Base-by-base conservation (phyloP, 1,284 basidiomycete species). In the Heterobasidion irregulare region DNA sequence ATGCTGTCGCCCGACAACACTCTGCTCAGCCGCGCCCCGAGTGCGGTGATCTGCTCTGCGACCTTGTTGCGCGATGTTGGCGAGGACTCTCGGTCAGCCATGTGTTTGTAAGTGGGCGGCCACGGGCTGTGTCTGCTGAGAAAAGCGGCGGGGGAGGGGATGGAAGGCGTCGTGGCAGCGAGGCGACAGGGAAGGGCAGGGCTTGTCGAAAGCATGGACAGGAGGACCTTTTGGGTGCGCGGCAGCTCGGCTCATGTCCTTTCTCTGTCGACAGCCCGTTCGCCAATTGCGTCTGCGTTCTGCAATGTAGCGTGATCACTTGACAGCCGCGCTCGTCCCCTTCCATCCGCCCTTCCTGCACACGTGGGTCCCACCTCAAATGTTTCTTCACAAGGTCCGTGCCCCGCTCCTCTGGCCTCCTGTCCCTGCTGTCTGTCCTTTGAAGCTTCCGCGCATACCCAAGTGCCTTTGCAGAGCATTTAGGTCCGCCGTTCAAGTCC, bases 291-390 rank as follows among this genome's bases (percentile, higher is more conserved):
- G 49, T 35, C 16, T 36, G 33, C 35, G 18, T 16, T 32, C 33
- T 35, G 49, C 18, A 16, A 50, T 50, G 33, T 50, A 50, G 49
- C 49, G 49, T 50, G 49, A 50, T 50, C 49, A 50, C n/a, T n/a
- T 36, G 49, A 50, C 49, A 19, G n/a, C 13, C 38, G n/a, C 10
- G 12, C 12, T n/a, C 38, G 10, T 41, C 38, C 38, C 38, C 38
- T 6, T 12, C 10, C 12, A 41, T 10, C 38, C 10, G 38, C 38
- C 38, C 38, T 41, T n/a, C 38, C 12, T n/a, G 38, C 38, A 10
- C 38, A 41, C 38, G 38, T 41, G 38, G n/a, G 38, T 6, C 38
- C n/a, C 2, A 12, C 38, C n/a, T 41, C 4, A 41, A 41, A 41
- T 6, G 3, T 41, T 41, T 41, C 38, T n/a, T 6, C 38, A 41